Conservation (phyloP, 1,284 basidiomycete genomes). For the Schizophyllum commune region DNA sequence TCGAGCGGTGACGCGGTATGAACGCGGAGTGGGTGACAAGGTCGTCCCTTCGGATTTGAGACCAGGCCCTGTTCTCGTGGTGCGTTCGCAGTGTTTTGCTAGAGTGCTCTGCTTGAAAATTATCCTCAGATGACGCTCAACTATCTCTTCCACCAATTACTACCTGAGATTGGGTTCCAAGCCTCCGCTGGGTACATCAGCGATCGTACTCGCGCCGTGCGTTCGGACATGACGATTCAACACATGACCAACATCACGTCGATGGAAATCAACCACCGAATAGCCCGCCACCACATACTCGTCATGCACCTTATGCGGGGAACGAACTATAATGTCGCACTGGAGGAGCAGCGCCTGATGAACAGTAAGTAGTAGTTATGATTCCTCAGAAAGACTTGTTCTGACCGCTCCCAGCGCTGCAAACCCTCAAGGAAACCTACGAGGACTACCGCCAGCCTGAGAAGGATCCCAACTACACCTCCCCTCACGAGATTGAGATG, state of each 20-base stretch:
- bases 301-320: constrained; percentile 67
- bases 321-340: constrained; percentile 52
- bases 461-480: constrained; percentile 34
- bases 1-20: constrained; percentile 91
- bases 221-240: constrained; percentile 95
- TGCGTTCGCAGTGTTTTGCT: constrained; percentile 22
- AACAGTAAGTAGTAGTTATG: constrained; percentile 54
- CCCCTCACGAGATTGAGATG: constrained; percentile 90
- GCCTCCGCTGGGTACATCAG: constrained; percentile 82
- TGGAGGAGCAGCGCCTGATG: constrained; percentile 87
- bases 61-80: constrained; percentile 79
- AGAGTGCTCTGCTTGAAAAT: constrained; percentile 1
- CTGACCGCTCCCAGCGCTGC: constrained; percentile 54
- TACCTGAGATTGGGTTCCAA: constrained; percentile 62
- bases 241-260: constrained; percentile 72
- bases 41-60: constrained; percentile 88
- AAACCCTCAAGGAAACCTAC: constrained; percentile 90
- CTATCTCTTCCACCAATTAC: constrained; percentile 84
- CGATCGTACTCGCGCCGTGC: constrained; percentile 85
- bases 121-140: constrained; percentile 69
- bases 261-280: constrained; percentile 89
- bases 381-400: constrained; percentile 4
- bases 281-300: constrained; percentile 90
- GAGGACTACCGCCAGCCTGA: constrained; percentile 59
- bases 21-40: constrained; percentile 91